Evolutionary conservation across 768 basidiomycete species (phyloP).

Genomic region (Lactarius sanguifluus): DNA sequence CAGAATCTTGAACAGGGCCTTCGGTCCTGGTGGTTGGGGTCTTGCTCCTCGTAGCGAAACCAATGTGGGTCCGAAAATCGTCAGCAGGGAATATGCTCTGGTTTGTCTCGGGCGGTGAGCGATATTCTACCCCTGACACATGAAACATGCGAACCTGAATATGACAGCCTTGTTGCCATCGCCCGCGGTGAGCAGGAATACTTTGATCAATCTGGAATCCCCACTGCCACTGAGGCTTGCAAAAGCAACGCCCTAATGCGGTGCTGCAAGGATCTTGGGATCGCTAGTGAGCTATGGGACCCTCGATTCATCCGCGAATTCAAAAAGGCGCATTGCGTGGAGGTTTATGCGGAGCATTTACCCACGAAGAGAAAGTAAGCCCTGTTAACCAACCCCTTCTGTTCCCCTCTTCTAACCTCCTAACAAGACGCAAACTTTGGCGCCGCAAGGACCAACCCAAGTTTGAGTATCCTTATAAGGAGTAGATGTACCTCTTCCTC

Average conservation of each 20-base stretch:
- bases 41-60: constrained; percentile 92
- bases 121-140: neutral
- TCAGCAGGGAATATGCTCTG: constrained; percentile 91
- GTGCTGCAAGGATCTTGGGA: constrained; percentile 94
- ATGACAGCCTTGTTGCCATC: constrained; percentile 74
- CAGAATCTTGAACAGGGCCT: constrained; percentile 86
- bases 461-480: constrained; percentile 88
- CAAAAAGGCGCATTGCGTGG: constrained; percentile 78
- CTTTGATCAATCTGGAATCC: constrained; percentile 86
- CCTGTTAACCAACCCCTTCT: neutral
- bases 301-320: constrained; percentile 94
- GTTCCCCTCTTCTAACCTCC: constrained; percentile 15
- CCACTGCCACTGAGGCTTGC: constrained; percentile 92
- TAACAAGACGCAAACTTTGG: constrained; percentile 83
- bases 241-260: constrained; percentile 98
- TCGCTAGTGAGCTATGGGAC: constrained; percentile 98
- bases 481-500: constrained; percentile 38
- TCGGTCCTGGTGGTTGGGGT: constrained; percentile 97
- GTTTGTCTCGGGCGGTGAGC: constrained; percentile 88
- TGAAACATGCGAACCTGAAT: constrained; percentile 2
- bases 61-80: constrained; percentile 82
- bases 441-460: constrained; percentile 82
- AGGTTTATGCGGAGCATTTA: constrained; percentile 82
- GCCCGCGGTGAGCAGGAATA: constrained; percentile 96
- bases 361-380: constrained; percentile 90